Conservation (phyloP, 2,329 filamentous ascomycete genomes). For the Cordyceps tenuipes region DNA sequence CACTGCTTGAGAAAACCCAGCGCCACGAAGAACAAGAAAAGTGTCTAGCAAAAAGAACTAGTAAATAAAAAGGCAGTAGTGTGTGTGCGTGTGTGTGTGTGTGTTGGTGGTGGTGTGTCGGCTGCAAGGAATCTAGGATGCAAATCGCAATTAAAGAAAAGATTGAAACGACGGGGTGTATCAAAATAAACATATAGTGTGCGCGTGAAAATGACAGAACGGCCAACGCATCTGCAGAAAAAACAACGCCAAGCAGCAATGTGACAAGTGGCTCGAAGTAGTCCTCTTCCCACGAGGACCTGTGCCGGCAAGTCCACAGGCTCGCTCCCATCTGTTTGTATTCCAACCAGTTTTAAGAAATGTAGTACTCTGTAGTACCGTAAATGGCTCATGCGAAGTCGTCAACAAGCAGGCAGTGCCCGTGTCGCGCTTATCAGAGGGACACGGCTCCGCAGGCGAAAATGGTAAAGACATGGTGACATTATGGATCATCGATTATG, state of each 20-base stretch:
- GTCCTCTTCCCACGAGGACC: not conserved
- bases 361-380: slow-evolving; percentile 21
- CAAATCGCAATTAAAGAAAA: slow-evolving; percentile 5
- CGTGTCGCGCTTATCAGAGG: not conserved
- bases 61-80: not conserved
- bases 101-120: not conserved
- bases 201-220: not conserved
- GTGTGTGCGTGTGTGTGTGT: not conserved
- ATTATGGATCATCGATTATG: slow-evolving; percentile 23
- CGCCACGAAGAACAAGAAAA: not conserved
- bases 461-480: slow-evolving; percentile 17
- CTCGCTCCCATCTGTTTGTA: not conserved
- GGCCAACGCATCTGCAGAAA: not conserved
- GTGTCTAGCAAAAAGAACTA: slow-evolving; percentile 4
- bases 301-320: slow-evolving; percentile 1
- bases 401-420: slow-evolving; percentile 28
- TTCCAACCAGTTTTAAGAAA: slow-evolving; percentile 5
- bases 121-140: slow-evolving; percentile 1
- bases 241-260: not conserved
- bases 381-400: slow-evolving; percentile 45
- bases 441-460: slow-evolving; percentile 1
- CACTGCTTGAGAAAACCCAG: not conserved
- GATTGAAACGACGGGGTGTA: not conserved
- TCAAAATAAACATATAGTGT: not conserved
- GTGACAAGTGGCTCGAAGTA: not conserved